Percentiles rank a stretch among this genome's conserved stretches.
phyloP scores from a whole-genome alignment of 2,329 filamentous ascomycete species.

The Colletotrichum filicis region DNA sequence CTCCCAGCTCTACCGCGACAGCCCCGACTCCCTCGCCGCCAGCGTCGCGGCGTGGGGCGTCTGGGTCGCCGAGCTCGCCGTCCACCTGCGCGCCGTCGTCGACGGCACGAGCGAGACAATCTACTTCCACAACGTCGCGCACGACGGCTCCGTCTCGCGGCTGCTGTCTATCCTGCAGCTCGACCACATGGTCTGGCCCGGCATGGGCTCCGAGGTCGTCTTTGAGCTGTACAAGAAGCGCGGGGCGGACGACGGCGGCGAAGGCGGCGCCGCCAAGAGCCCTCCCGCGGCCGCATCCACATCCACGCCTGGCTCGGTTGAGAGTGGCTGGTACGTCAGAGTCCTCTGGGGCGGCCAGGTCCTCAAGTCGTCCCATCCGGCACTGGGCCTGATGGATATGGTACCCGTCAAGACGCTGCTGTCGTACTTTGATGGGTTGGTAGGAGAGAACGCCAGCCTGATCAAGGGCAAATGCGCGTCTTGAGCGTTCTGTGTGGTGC shows the following conservation, averaged over 20 bases:
- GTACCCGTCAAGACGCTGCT: slow-evolving; percentile 72
- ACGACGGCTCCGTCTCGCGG: slow-evolving; percentile 78
- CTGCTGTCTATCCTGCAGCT: slow-evolving; percentile 78
- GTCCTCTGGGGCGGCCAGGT: slow-evolving; percentile 78
- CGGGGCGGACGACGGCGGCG: not conserved
- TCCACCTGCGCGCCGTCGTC: slow-evolving; percentile 68
- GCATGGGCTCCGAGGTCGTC: slow-evolving; percentile 82
- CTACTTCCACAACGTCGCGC: slow-evolving; percentile 83
- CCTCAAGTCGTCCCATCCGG: slow-evolving; percentile 74
- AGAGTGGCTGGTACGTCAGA: slow-evolving; percentile 63
- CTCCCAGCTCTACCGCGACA: slow-evolving; percentile 79
- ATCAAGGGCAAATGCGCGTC: slow-evolving; percentile 50
- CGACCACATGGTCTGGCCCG: slow-evolving; percentile 84
- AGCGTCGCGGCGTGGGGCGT: slow-evolving; percentile 74
- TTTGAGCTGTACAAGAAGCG: slow-evolving; percentile 73
- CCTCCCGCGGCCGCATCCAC: slow-evolving; percentile 27
- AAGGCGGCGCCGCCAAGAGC: not conserved
- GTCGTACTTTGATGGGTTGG: slow-evolving; percentile 77
- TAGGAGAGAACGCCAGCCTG: slow-evolving; percentile 62
- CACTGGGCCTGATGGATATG: slow-evolving; percentile 77
- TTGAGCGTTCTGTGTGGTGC: slow-evolving; percentile 30
- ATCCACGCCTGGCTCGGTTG: slow-evolving; percentile 3
- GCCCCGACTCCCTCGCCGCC: slow-evolving; percentile 69
- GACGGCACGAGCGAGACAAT: slow-evolving; percentile 49
- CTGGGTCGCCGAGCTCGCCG: slow-evolving; percentile 77